Conservation (phyloP, 495 filamentous ascomycete species). For the Hypomontagnella submonticulosa region DNA sequence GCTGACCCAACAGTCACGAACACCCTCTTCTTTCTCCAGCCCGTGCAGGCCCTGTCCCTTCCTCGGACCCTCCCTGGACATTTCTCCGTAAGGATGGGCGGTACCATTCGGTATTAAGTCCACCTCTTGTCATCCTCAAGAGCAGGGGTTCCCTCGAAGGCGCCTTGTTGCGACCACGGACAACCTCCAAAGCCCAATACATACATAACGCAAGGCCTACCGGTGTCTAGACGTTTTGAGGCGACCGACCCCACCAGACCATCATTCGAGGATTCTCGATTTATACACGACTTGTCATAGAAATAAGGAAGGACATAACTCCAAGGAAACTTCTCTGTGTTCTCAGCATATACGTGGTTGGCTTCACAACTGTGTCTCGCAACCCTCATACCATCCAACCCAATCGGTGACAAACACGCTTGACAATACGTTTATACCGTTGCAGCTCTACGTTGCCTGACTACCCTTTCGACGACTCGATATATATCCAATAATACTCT, state of each 20-base stretch:
- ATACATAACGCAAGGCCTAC: slow-evolving; percentile 57
- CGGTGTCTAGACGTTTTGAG: slow-evolving; percentile 51
- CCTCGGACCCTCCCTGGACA: slow-evolving; percentile 61
- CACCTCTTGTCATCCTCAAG: slow-evolving; percentile 59
- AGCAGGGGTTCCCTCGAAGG: slow-evolving; percentile 56
- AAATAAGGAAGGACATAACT: slow-evolving; percentile 29
- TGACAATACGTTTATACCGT: slow-evolving; percentile 28
- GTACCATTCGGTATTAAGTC: slow-evolving; percentile 63
- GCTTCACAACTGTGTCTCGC: slow-evolving; percentile 40
- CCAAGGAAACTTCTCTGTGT: slow-evolving; percentile 32
- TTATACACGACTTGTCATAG: slow-evolving; percentile 44
- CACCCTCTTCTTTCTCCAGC: slow-evolving; percentile 45
- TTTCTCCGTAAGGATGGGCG: slow-evolving; percentile 59
- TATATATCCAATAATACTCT: slow-evolving; percentile 30
- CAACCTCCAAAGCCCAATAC: slow-evolving; percentile 53
- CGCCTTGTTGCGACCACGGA: slow-evolving; percentile 58
- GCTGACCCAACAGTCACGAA: slow-evolving; percentile 50
- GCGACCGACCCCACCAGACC: slow-evolving; percentile 54
- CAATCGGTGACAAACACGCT: slow-evolving; percentile 32
- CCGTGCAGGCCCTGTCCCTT: slow-evolving; percentile 56
- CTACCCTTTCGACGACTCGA: slow-evolving; percentile 34
- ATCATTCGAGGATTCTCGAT: slow-evolving; percentile 48
- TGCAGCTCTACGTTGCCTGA: slow-evolving; percentile 28
- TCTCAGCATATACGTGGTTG: slow-evolving; percentile 33
- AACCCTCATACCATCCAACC: slow-evolving; percentile 25